A percentile compares a stretch with the other conserved stretches of the same genome.
These are phyloP conservation scores for Lentinus brumalis DNA, from an alignment of 768 basidiomycete species.

Conservation along the genomic window DNA sequence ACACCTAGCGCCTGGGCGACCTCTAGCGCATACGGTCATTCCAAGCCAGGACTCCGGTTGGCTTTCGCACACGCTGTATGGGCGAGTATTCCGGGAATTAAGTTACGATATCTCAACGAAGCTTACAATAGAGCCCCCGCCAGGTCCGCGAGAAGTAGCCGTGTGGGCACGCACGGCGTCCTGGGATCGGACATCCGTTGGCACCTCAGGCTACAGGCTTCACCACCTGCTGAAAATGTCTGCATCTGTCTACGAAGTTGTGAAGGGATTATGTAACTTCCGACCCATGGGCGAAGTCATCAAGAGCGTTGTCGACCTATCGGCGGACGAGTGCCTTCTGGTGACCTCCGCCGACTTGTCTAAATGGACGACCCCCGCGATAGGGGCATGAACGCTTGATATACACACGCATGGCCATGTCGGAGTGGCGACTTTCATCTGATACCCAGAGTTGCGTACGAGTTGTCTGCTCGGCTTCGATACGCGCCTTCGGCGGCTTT, in stretches of 20 bases:
- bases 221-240: no score
- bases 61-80: background rate
- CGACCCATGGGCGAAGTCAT: background rate
- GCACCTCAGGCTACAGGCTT: no score
- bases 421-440: background rate
- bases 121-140: background rate
- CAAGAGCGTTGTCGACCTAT: background rate
- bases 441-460: background rate
- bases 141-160: conserved; percentile 3
- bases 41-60: background rate
- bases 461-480: background rate
- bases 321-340: background rate
- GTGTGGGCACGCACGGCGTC: background rate
- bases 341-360: background rate
- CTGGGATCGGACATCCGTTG: background rate
- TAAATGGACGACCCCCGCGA: background rate
- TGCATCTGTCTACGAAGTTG: background rate
- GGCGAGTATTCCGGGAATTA: background rate
- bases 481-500: background rate
- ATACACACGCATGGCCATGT: background rate
- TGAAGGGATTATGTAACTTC: background rate
- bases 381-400: background rate
- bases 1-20: background rate
- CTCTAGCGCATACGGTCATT: background rate
- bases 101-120: background rate